These are phyloP conservation scores for Lizanozyma gosingica DNA, from an alignment of 1,139 yeast species.

Conservation along the genomic window DNA sequence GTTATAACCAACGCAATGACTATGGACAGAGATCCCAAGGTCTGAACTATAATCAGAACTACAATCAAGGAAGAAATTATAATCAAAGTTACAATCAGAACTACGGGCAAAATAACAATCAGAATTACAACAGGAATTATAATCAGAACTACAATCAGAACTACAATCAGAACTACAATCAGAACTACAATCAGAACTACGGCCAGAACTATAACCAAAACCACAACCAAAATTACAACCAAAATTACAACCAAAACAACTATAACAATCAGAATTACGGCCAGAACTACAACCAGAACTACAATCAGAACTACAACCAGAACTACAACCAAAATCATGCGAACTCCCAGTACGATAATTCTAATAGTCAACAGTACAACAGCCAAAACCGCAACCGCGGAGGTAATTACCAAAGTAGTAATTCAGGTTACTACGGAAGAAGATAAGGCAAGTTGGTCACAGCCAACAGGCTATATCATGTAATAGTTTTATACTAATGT, in stretches of 20 bases:
- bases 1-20: slow-evolving; percentile 4
- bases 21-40: slow-evolving; percentile 6
- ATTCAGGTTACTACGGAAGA: neutral
- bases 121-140: slow-evolving; percentile 1
- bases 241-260: slow-evolving; percentile 8
- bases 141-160: slow-evolving; percentile 4
- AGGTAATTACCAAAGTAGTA: too few species aligned
- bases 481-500: too few species aligned
- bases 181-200: slow-evolving; percentile 6
- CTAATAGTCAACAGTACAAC: slow-evolving; percentile 1
- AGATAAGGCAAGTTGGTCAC: too few species aligned
- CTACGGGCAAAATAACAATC: slow-evolving; percentile 3
- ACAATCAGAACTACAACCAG: slow-evolving; percentile 2
- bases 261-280: slow-evolving; percentile 6
- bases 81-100: slow-evolving; percentile 7
- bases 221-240: slow-evolving; percentile 8
- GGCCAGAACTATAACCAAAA: slow-evolving; percentile 6
- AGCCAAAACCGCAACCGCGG: slow-evolving; percentile 7
- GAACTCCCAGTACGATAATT: slow-evolving; percentile 6
- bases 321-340: slow-evolving; percentile 7
- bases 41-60: slow-evolving; percentile 6
- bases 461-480: too few species aligned
- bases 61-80: slow-evolving; percentile 4
- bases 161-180: slow-evolving; percentile 5
- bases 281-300: slow-evolving; percentile 1